Base-by-base conservation (phyloP, 1,284 basidiomycete species). In the Psilocybe mexicana region DNA sequence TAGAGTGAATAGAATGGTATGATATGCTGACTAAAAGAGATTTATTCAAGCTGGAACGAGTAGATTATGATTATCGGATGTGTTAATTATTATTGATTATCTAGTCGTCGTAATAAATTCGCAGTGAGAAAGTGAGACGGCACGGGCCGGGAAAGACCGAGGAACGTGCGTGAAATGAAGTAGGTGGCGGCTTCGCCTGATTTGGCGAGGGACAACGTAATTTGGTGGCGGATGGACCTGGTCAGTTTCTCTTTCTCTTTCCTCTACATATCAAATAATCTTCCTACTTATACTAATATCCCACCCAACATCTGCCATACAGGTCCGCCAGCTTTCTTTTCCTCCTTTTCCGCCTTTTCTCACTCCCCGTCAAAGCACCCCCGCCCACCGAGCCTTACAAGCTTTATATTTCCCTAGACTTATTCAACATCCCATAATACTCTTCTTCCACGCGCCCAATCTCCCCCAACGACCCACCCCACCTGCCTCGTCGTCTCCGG, bases 1-100 rank as follows among this genome's bases (percentile, higher is more conserved):
- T 87, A 63, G 26, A 52, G 26, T 59, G 45, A 28, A 48, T 24
- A 66, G 58, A 23, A 46, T 14, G 28, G 40, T n/a, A 40, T 35
- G 43, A 36, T 43, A 52, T 48, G 28, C 18, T 10, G 53, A 58
- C 59, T 60, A 44, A 62, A 54, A 18, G 18, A 18, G 45, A 46
- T 55, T 63, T 54, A 52, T 23, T 43, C 28, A 71, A 91, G 89
- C 63, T 91, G 92, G 93, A 93, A 94, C 73, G 93, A 94, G 78
- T 94, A 85, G 75, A 74, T 38, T 58, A 57, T 56, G 75, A 74
- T 38, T 58, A 57, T 56, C 58, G 54, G 55, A 53, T 52, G 55
- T 54, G 54, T 50, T 40, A 47, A 18, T 45, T 24, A 43, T 46
- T 33, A 43, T 54, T 33, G 5, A 33, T 33, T 6, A 33, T 4